Conservation (phyloP, 371 early-diverging fungal species). For the Mucor indicus region DNA sequence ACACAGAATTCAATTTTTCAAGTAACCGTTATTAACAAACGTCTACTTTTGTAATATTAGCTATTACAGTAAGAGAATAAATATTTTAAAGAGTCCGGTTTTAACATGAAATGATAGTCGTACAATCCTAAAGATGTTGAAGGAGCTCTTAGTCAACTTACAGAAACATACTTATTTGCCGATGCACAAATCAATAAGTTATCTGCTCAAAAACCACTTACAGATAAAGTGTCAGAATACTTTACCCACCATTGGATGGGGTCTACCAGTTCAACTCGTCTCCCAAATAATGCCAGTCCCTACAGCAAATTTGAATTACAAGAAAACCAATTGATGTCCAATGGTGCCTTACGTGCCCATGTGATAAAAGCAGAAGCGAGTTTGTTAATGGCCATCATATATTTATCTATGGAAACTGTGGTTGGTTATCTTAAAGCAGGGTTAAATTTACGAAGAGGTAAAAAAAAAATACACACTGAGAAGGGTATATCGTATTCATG, state of each 20-base stretch:
- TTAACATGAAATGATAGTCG: too few species aligned
- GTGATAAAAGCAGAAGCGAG: constrained; percentile 59
- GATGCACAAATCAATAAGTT: constrained; percentile 51
- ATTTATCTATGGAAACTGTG: constrained; percentile 53
- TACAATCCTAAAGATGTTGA: constrained; percentile 50
- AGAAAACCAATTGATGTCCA: constrained; percentile 37
- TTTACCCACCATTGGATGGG: constrained; percentile 40
- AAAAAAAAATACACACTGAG: background rate
- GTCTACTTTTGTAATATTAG: too few species aligned
- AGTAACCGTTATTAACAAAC: too few species aligned
- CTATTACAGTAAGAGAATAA: too few species aligned
- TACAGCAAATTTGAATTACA: constrained; percentile 24
- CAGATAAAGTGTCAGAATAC: constrained; percentile 36
- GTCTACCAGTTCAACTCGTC: constrained; percentile 28
- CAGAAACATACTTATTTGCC: constrained; percentile 47
- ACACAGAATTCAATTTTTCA: too few species aligned
- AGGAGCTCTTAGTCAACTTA: constrained; percentile 39
- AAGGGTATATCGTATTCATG: background rate
- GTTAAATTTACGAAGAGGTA: constrained; percentile 60
- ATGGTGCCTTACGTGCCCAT: constrained; percentile 59
- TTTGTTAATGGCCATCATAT: constrained; percentile 54
- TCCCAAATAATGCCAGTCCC: constrained; percentile 36
- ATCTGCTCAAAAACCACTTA: constrained; percentile 44
- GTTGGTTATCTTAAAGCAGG: constrained; percentile 61
- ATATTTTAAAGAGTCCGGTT: too few species aligned